A percentile compares a stretch with the other conserved stretches of the same genome.
These are phyloP conservation scores for Pseudogymnoascus pannorum DNA, from an alignment of 2,329 filamentous ascomycete species.

Conservation along the genomic window DNA sequence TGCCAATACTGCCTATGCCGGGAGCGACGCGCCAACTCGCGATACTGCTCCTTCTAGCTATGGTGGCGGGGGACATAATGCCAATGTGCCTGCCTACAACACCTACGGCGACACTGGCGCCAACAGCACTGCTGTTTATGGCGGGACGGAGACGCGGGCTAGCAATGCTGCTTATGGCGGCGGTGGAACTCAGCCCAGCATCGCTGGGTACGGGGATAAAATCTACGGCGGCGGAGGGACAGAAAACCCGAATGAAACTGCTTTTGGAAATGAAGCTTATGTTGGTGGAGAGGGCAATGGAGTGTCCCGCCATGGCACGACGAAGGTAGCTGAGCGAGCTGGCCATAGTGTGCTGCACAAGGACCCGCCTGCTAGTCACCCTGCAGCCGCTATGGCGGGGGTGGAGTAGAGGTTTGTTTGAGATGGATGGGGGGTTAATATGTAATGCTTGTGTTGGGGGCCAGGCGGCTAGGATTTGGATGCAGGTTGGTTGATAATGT, in stretches of 20 bases:
- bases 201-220: not conserved
- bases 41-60: not conserved
- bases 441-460: not conserved
- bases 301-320: not conserved
- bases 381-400: conserved; percentile 13
- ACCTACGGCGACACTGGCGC: not conserved
- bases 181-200: not conserved
- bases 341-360: conserved; percentile 22
- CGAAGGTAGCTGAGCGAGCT: conserved; percentile 9
- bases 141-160: not conserved
- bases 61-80: not conserved
- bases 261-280: not conserved
- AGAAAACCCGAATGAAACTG: conserved; percentile 11
- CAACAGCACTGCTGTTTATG: not conserved
- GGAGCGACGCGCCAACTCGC: not conserved
- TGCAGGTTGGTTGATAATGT: not conserved
- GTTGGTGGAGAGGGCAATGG: not conserved
- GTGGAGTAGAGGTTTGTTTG: not conserved
- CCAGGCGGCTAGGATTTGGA: not conserved
- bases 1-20: not conserved
- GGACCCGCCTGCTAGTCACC: conserved; percentile 21
- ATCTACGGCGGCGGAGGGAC: conserved; percentile 11
- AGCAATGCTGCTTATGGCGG: not conserved
- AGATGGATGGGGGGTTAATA: not conserved
- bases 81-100: not conserved